A percentile compares a stretch with the other conserved stretches of the same genome.
These are phyloP conservation scores for Russula earlei DNA, from an alignment of 768 basidiomycete genomes.

Conservation along the genomic window DNA sequence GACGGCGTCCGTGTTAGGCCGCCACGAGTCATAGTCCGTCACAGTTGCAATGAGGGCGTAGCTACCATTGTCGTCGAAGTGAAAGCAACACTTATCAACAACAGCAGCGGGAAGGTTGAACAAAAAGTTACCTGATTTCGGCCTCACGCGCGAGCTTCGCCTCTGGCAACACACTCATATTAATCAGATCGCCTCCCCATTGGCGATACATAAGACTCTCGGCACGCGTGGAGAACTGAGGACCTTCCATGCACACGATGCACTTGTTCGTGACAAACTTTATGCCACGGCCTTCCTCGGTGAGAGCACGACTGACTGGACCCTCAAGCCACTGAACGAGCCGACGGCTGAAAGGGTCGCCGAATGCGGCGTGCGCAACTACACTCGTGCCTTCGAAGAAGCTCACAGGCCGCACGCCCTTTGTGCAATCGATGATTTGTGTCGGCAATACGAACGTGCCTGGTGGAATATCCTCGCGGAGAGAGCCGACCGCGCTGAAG, in stretches of 20 bases:
- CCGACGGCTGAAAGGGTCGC: constrained; percentile 74
- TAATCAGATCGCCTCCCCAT: constrained; percentile 91
- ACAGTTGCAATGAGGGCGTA: constrained; percentile 86
- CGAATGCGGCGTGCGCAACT: constrained; percentile 91
- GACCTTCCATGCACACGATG: constrained; percentile 95
- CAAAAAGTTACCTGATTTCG: constrained; percentile 62
- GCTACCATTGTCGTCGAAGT: constrained; percentile 32
- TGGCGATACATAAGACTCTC: constrained; percentile 90
- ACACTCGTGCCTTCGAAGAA: constrained; percentile 79
- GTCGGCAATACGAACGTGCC: constrained; percentile 82
- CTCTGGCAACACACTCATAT: constrained; percentile 96
- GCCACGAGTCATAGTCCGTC: constrained; percentile 96
- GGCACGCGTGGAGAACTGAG: constrained; percentile 95
- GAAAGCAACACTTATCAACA: not conserved
- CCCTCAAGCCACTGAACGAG: constrained; percentile 58
- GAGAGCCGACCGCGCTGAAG: constrained; percentile 91
- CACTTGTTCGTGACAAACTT: constrained; percentile 74
- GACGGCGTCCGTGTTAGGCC: constrained; percentile 68
- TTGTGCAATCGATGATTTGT: constrained; percentile 95
- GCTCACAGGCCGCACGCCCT: constrained; percentile 78
- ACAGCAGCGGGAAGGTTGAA: not conserved
- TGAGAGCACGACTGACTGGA: constrained; percentile 55
- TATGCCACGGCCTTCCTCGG: constrained; percentile 46
- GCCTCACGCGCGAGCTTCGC: constrained; percentile 96
- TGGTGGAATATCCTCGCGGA: constrained; percentile 86